Percentiles rank a stretch among this genome's conserved stretches.
phyloP scores from a whole-genome alignment of 371 early-diverging fungal species.

The Syncephalastrum sp. region DNA sequence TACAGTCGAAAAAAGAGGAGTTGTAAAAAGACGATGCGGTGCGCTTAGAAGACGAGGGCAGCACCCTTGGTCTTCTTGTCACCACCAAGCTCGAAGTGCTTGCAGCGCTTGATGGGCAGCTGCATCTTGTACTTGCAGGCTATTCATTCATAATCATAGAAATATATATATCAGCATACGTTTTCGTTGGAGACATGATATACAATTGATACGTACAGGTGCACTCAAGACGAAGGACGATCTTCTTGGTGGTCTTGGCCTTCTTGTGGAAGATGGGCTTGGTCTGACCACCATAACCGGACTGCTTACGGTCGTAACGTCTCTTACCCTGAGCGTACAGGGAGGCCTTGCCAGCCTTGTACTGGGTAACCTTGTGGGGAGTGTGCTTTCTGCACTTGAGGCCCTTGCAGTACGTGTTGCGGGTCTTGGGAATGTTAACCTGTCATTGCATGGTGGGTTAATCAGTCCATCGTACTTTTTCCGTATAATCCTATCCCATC shows the following conservation, averaged over 20 bases:
- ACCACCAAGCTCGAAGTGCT: slow-evolving; percentile 99
- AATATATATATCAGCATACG: background rate
- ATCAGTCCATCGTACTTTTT: background rate
- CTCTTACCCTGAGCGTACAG: slow-evolving; percentile 94
- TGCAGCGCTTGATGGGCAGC: slow-evolving; percentile 97
- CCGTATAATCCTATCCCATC: no score
- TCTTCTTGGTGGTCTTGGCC: slow-evolving; percentile 99
- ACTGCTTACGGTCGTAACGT: slow-evolving; percentile 75
- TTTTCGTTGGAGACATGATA: background rate
- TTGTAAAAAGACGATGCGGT: slow-evolving; percentile 1
- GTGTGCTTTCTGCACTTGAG: slow-evolving; percentile 96
- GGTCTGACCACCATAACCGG: slow-evolving; percentile 99
- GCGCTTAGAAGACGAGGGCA: slow-evolving; percentile 72
- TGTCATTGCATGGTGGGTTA: slow-evolving; percentile 16
- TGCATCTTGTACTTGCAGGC: slow-evolving; percentile 97
- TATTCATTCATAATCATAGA: background rate
- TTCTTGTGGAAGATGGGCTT: slow-evolving; percentile 97
- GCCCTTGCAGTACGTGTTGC: slow-evolving; percentile 98
- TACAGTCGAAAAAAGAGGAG: slow-evolving; percentile 2
- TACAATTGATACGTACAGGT: slow-evolving; percentile 39
- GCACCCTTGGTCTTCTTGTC: slow-evolving; percentile 91
- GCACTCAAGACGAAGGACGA: slow-evolving; percentile 98
- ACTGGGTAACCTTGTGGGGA: slow-evolving; percentile 98
- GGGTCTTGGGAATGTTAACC: slow-evolving; percentile 98
- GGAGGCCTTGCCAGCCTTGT: slow-evolving; percentile 99